phyloP scores from a whole-genome alignment of 1,284 basidiomycete genomes.

The Rhizoctonia solani region DNA sequence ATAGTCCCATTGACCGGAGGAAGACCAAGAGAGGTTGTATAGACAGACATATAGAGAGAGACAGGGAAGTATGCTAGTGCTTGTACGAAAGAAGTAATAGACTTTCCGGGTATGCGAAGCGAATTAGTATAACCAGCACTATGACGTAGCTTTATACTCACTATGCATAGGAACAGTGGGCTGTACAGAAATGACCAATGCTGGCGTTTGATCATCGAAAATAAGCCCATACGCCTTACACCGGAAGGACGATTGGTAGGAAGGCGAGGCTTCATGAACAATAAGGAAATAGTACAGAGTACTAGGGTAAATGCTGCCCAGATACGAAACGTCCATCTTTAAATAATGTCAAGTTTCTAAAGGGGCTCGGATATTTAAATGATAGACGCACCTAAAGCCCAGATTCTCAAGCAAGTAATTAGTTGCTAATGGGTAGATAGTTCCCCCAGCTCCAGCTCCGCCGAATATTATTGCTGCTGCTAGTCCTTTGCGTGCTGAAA shows the following conservation, averaged over 20 bases:
- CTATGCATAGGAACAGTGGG: slow-evolving; percentile 25
- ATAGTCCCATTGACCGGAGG: slow-evolving; percentile 24
- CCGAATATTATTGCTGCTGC: slow-evolving; percentile 37
- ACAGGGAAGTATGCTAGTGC: slow-evolving; percentile 36
- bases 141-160: too few relatives aligned
- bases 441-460: slow-evolving; percentile 39
- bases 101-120: too few relatives aligned
- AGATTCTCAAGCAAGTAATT: slow-evolving; percentile 34
- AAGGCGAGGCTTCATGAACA: slow-evolving; percentile 19
- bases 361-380: slow-evolving; percentile 27
- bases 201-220: not conserved
- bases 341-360: not conserved
- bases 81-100: slow-evolving; percentile 35
- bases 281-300: slow-evolving; percentile 5
- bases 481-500: slow-evolving; percentile 20
- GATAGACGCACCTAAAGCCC: slow-evolving; percentile 40
- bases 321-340: slow-evolving; percentile 36
- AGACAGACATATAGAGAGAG: slow-evolving; percentile 37
- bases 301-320: slow-evolving; percentile 15
- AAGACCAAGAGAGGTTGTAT: slow-evolving; percentile 34
- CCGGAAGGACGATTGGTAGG: not conserved
- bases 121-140: too few relatives aligned
- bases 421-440: slow-evolving; percentile 36
- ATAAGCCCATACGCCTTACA: not conserved
- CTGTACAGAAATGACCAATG: slow-evolving; percentile 25